These are phyloP conservation scores for Astragalus glycyphyllos DNA, from an alignment of 306 rosid species.

Conservation along the genomic window DNA sequence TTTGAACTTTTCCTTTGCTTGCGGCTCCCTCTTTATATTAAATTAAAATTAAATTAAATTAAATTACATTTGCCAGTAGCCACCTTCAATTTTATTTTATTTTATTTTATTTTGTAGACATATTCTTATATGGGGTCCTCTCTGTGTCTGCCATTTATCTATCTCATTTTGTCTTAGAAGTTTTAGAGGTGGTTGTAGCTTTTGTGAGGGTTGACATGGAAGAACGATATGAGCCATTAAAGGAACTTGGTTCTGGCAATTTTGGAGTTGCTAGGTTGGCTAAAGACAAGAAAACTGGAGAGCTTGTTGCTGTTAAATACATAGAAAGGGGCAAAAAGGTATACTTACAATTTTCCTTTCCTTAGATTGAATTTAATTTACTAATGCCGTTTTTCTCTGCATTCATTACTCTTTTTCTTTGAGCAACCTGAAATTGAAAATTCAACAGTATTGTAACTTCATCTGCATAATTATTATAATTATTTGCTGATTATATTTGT, in stretches of 20 bases:
- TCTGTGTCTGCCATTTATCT: not conserved
- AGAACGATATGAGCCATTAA: slow-evolving; percentile 84
- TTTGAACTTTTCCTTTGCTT: slow-evolving; percentile 41
- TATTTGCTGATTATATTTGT: not conserved
- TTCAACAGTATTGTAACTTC: not conserved
- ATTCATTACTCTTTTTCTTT: slow-evolving; percentile 4
- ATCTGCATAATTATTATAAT: not conserved
- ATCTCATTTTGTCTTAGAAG: not conserved
- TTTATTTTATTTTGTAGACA: not conserved
- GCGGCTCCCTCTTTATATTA: slow-evolving; percentile 24
- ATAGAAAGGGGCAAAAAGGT: slow-evolving; percentile 99
- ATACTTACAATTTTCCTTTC: not conserved
- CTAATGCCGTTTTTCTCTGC: slow-evolving; percentile 19
- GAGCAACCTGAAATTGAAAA: slow-evolving; percentile 25
- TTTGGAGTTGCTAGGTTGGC: slow-evolving; percentile 97
- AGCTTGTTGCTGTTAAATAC: slow-evolving; percentile 95
- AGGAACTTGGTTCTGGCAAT: slow-evolving; percentile 96
- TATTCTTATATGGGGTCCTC: slow-evolving; percentile 9
- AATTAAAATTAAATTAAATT: slow-evolving; percentile 15
- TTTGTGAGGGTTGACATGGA: slow-evolving; percentile 66
- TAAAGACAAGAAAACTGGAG: slow-evolving; percentile 80
- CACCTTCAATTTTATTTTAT: slow-evolving; percentile 12
- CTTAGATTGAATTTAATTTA: not conserved
- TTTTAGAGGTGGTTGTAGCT: slow-evolving; percentile 18
- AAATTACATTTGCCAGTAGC: not conserved